Evolutionary conservation across 192 early-diverging fungal species (phyloP).

Genomic region (Linnemannia hyalina): DNA sequence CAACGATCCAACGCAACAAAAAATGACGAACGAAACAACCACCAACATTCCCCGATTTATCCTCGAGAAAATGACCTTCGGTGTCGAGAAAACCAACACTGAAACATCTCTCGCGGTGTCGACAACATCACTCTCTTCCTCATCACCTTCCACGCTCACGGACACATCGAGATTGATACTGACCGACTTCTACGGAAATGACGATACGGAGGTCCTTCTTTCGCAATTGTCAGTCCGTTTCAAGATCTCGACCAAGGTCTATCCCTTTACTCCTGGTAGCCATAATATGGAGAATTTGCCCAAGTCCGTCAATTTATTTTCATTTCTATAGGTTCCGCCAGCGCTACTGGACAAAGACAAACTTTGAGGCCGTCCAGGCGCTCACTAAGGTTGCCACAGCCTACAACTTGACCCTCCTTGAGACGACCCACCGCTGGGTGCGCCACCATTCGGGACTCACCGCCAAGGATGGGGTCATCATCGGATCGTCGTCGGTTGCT

Average conservation of each 20-base stretch:
- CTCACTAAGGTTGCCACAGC: constrained; percentile 33
- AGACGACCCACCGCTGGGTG: constrained; percentile 57
- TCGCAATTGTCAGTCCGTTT: neutral
- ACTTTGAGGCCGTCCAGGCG: constrained; percentile 62
- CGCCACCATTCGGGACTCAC: no score
- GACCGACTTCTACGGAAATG: constrained; percentile 61
- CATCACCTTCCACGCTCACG: constrained; percentile 3
- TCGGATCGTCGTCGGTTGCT: constrained; percentile 48
- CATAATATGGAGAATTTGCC: constrained; percentile 59
- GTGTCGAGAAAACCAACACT: neutral
- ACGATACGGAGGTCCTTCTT: constrained; percentile 56
- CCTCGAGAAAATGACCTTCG: constrained; percentile 27
- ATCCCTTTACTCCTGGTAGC: neutral
- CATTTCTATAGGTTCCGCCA: no score
- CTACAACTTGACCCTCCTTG: constrained; percentile 20
- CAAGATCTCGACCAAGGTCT: constrained; percentile 8
- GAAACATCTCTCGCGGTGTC: neutral
- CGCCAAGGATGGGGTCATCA: constrained; percentile 29
- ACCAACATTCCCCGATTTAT: neutral
- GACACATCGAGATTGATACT: constrained; percentile 44
- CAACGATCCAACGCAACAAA: neutral
- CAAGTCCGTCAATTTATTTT: no score
- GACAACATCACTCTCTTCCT: constrained; percentile 25
- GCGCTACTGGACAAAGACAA: constrained; percentile 55
- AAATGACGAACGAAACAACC: neutral